Percentiles rank a stretch among this genome's conserved stretches.
These are phyloP conservation scores for Dorcoceras hygrometricum DNA, from an alignment of 257 asterid genomes.

Conservation along the genomic window DNA sequence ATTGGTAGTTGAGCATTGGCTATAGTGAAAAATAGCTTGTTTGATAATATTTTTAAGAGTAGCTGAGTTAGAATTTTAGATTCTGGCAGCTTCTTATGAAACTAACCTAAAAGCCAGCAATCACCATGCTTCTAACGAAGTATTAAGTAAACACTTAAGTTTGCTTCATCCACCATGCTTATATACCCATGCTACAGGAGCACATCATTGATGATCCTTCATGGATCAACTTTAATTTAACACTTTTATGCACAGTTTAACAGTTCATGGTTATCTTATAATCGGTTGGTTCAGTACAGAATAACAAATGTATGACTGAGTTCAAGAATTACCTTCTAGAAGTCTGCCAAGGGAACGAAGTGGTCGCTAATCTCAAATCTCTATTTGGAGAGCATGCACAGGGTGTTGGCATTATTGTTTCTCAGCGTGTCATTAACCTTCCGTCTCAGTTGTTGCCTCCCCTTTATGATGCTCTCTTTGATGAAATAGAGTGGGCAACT, in stretches of 20 bases:
- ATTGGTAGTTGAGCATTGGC: not conserved
- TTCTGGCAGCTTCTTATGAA: too few species aligned
- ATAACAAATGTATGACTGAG: slow-evolving; percentile 46
- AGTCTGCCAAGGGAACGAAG: slow-evolving; percentile 46
- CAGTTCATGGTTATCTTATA: slow-evolving; percentile 16
- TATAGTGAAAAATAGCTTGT: too few species aligned
- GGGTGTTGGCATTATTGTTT: slow-evolving; percentile 71
- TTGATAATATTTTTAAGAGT: not conserved
- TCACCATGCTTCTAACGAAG: not conserved
- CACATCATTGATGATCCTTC: slow-evolving; percentile 2
- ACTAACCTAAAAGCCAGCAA: not conserved
- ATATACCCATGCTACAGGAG: slow-evolving; percentile 6
- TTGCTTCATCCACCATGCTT: not conserved
- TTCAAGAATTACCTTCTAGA: slow-evolving; percentile 60
- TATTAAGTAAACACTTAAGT: not conserved
- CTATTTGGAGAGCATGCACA: slow-evolving; percentile 43
- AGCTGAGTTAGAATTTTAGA: not conserved
- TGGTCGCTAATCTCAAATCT: slow-evolving; percentile 39
- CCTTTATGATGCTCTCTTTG: slow-evolving; percentile 81
- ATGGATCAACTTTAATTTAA: not conserved
- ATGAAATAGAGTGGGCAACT: slow-evolving; percentile 90
- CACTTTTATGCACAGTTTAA: not conserved
- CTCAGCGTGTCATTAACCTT: slow-evolving; percentile 83
- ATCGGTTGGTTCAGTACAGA: slow-evolving; percentile 35
- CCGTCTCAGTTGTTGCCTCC: slow-evolving; percentile 96